Base-by-base conservation (phyloP, 495 filamentous ascomycete species). In the Hypoxylon cercidicola region DNA sequence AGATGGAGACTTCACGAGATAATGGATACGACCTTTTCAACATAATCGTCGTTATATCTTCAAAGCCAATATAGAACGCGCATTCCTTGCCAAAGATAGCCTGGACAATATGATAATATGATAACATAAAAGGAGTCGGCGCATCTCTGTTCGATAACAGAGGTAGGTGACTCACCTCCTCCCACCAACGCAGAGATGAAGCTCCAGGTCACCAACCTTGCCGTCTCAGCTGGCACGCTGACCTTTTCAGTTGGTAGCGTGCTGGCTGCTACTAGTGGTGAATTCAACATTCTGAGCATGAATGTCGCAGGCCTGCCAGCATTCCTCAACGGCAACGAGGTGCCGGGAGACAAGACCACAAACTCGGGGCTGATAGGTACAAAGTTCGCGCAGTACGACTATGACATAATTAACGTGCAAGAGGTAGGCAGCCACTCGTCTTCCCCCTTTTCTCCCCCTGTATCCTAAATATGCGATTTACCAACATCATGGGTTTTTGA, bases 291-390 rank as follows among this genome's bases (percentile, higher is more conserved):
- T 34, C 62, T 89, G 49, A 77, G 77, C 52, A 83, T 85, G 74
- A 89, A 88, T 60, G 82, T 88, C 41, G 87, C 87, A 35, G 87
- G 87, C 39, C 75, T 88, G 0, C 85, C 85, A 3, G 75, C 70
- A 11, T 73, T 83, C 49, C 69, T 87, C 54, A 83, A 87, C 55
- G 54, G 56, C 55, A 87, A 86, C 60, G 75, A 71, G 43, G 79
- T 84, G 9, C 79, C 80, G 1, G 85, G 85, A 49, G 77, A 84
- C 67, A 88, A 87, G 66, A 62, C 59, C 9, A 79, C 75, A 18
- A 87, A 83, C 64, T 75, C 81, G 15, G 74, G 70, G 16, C 62
- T 66, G 43, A 83, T 84, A 37, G 86, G 82, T 5, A 69, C 72
- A 49, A 76, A 78, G 53, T 84, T 87, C 45, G 64, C 78, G 4